Conservation (phyloP, 2,329 filamentous ascomycete genomes). For the Colletotrichum sublineola region DNA sequence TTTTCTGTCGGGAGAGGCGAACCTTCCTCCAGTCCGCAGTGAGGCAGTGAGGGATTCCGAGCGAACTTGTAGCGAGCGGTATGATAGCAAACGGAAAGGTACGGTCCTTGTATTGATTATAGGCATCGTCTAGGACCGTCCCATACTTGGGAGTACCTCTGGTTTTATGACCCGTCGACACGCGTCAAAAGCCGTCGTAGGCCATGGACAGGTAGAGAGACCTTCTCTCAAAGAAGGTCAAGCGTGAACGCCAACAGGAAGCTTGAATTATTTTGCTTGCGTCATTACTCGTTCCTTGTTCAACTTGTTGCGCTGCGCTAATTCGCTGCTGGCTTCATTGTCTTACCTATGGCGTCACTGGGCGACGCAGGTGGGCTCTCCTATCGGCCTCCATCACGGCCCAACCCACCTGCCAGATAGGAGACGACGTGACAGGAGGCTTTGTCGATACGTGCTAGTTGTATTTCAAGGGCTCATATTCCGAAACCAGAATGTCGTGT, state of each 20-base stretch:
- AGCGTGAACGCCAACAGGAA: too few species aligned
- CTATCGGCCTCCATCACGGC: neutral
- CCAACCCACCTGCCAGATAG: neutral
- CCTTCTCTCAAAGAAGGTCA: neutral
- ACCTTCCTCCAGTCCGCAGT: too few species aligned
- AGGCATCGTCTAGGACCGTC: neutral
- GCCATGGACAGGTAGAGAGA: neutral
- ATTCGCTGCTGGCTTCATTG: neutral
- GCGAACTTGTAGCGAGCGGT: too few species aligned
- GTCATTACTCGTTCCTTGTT: neutral
- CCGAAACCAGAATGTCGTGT: neutral
- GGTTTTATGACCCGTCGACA: neutral
- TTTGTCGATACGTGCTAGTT: neutral
- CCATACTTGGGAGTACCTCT: neutral
- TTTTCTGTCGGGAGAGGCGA: too few species aligned
- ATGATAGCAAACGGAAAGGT: too few species aligned
- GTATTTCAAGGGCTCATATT: neutral
- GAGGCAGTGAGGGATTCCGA: too few species aligned
- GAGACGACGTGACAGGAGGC: neutral
- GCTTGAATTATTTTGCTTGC: too few species aligned
- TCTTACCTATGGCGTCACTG: neutral
- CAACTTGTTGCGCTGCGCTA: neutral
- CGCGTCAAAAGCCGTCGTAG: neutral
- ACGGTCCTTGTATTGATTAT: neutral
- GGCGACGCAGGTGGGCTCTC: neutral